A percentile compares a stretch with the other conserved stretches of the same genome.
Conservation (phyloP, 2,329 filamentous ascomycete genomes). For the Byssoonygena ceratinophila region DNA sequence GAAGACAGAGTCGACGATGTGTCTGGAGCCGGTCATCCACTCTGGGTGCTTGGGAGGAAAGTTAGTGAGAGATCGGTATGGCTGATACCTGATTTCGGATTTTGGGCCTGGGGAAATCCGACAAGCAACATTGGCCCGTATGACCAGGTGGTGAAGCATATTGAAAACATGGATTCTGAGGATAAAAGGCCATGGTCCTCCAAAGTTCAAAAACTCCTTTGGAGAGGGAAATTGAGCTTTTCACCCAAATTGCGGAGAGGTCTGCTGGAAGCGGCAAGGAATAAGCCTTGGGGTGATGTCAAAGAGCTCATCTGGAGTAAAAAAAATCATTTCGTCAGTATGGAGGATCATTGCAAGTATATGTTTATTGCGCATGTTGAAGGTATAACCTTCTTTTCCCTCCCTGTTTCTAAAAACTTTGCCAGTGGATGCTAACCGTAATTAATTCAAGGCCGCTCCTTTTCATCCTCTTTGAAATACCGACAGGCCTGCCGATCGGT, state of each 20-base stretch:
- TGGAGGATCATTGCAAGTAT: constrained; percentile 45
- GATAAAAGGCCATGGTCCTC: constrained; percentile 24
- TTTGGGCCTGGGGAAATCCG: constrained; percentile 40
- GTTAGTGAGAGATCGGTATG: constrained; percentile 36
- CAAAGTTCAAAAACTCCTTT: constrained; percentile 39
- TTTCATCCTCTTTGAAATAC: constrained; percentile 43
- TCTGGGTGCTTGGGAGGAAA: constrained; percentile 38
- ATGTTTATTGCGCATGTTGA: constrained; percentile 46
- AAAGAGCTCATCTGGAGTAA: constrained; percentile 33
- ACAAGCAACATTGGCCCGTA: constrained; percentile 29
- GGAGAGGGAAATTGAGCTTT: constrained; percentile 40
- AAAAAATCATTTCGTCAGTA: constrained; percentile 36
- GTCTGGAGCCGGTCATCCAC: constrained; percentile 25
- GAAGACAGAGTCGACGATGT: constrained; percentile 38
- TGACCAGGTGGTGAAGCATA: constrained; percentile 28
- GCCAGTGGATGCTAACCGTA: not conserved
- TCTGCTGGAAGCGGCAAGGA: constrained; percentile 31
- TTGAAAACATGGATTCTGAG: constrained; percentile 17
- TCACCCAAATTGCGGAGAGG: constrained; percentile 33
- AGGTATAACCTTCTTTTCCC: constrained; percentile 26
- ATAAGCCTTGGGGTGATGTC: constrained; percentile 41
- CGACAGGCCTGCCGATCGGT: constrained; percentile 41
- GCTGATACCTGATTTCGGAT: constrained; percentile 45
- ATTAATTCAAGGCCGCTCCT: constrained; percentile 29
- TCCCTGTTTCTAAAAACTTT: not conserved